Evolutionary conservation across 1,284 basidiomycete species (phyloP).

Genomic region (Cryptococcus sp.): DNA sequence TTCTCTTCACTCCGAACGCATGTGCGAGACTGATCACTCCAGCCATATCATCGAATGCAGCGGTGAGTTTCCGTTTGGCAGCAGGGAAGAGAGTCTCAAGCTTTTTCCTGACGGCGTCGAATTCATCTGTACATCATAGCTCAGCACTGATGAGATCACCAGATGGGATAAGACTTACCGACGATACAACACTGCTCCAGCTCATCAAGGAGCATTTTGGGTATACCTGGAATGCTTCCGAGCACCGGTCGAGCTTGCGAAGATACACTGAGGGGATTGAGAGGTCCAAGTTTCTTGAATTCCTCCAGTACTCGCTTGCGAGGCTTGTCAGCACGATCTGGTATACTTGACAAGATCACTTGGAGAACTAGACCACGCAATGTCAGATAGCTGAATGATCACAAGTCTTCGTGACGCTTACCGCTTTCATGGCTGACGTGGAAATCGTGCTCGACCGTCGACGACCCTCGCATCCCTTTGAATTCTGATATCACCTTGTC

Average conservation of each 20-base stretch:
- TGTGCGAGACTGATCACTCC: slow-evolving; percentile 52
- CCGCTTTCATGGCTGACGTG: slow-evolving; percentile 49
- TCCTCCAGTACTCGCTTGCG: slow-evolving; percentile 38
- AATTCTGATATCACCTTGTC: slow-evolving; percentile 52
- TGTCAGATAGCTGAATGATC: not conserved
- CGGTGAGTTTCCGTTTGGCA: slow-evolving; percentile 31
- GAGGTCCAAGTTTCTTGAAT: slow-evolving; percentile 36
- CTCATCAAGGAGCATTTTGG: slow-evolving; percentile 38
- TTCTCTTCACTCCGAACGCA: slow-evolving; percentile 54
- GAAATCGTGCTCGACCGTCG: slow-evolving; percentile 49
- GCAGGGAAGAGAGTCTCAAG: slow-evolving; percentile 36
- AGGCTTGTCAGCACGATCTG: slow-evolving; percentile 25
- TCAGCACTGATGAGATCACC: not conserved
- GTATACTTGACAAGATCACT: slow-evolving; percentile 39
- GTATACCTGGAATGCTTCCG: slow-evolving; percentile 30
- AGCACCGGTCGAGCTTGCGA: slow-evolving; percentile 30
- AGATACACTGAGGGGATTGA: slow-evolving; percentile 18
- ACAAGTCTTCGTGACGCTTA: slow-evolving; percentile 13
- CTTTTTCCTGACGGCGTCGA: slow-evolving; percentile 29
- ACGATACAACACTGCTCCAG: slow-evolving; percentile 67
- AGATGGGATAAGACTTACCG: slow-evolving; percentile 50
- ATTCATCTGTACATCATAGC: slow-evolving; percentile 30
- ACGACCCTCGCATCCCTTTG: slow-evolving; percentile 34
- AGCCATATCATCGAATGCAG: slow-evolving; percentile 52
- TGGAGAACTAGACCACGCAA: slow-evolving; percentile 36